phyloP scores from a whole-genome alignment of 2,329 filamentous ascomycete species.

The Colletotrichum chrysophilum region DNA sequence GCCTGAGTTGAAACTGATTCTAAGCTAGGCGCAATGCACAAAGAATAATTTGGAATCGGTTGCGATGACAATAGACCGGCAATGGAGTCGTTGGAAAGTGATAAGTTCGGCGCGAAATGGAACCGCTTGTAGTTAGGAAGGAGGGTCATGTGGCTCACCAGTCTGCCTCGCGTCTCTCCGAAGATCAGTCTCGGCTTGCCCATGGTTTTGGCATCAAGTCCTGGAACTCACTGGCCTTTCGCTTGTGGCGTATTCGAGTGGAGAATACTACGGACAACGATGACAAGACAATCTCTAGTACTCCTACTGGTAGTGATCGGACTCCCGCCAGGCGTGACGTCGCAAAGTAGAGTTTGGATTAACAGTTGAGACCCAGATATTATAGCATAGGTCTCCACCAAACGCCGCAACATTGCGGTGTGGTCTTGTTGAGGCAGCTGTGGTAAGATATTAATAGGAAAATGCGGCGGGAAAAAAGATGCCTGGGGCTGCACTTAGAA shows the following conservation, averaged over 20 bases:
- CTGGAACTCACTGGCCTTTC: background rate
- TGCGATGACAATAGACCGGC: too few relatives aligned
- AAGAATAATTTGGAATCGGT: too few relatives aligned
- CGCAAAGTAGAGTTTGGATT: too few relatives aligned
- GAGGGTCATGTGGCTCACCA: rapidly evolving
- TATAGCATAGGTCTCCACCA: too few relatives aligned
- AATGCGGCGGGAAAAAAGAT: background rate
- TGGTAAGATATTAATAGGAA: background rate
- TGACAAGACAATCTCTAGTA: rapidly evolving
- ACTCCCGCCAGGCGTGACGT: background rate
- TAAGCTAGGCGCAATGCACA: too few relatives aligned
- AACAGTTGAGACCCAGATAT: background rate
- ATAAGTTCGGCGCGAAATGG: background rate
- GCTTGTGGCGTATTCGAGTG: background rate
- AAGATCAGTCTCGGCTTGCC: background rate
- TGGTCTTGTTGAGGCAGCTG: background rate
- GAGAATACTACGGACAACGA: background rate
- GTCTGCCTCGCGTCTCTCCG: rapidly evolving
- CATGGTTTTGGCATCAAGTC: background rate
- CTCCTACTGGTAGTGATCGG: background rate
- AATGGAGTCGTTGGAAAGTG: background rate
- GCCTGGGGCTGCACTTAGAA: background rate
- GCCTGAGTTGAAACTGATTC: too few relatives aligned
- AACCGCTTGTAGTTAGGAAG: background rate
- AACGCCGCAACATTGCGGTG: too few relatives aligned